Evolutionary conservation across 371 early-diverging fungal genomes (phyloP).

Genomic region (Actinomortierella wolfii): DNA sequence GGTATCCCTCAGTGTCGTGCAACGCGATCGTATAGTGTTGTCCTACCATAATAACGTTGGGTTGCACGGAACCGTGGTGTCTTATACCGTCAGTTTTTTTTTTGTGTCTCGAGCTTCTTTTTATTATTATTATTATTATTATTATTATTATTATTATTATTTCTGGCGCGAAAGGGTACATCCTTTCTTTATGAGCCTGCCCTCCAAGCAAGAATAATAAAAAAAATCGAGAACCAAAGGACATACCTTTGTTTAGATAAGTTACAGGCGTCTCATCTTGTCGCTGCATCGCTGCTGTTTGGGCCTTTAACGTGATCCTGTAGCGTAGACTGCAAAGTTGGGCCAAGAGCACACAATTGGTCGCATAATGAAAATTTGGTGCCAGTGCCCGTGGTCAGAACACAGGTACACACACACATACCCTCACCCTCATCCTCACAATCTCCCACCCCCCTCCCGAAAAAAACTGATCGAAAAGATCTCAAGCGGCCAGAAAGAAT

Average conservation of each 20-base stretch:
- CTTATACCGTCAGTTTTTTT: too few relatives aligned
- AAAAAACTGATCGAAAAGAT: not conserved
- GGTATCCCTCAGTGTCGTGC: constrained; percentile 51
- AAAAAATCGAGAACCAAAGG: too few relatives aligned
- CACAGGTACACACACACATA: not conserved
- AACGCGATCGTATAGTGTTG: constrained; percentile 61
- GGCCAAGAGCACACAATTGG: not conserved
- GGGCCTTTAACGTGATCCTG: constrained; percentile 48
- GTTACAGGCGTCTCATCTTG: constrained; percentile 59
- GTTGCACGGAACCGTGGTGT: too few relatives aligned
- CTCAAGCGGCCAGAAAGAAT: too few relatives aligned
- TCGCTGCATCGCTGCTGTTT: constrained; percentile 61
- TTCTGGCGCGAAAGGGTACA: too few relatives aligned
- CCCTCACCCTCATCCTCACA: not conserved
- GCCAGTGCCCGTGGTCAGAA: not conserved
- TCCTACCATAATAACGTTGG: constrained; percentile 37
- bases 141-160: too few relatives aligned
- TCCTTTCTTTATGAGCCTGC: too few relatives aligned
- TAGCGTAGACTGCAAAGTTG: constrained; percentile 32
- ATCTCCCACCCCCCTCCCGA: not conserved
- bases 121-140: too few relatives aligned
- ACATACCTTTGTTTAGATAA: constrained; percentile 65
- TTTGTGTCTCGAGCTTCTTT: too few relatives aligned
- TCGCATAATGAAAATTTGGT: not conserved
- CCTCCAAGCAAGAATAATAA: too few relatives aligned